These are phyloP conservation scores for Trypanosomatidae sp. DNA, from an alignment of 208 protist species.

Conservation along the genomic window DNA sequence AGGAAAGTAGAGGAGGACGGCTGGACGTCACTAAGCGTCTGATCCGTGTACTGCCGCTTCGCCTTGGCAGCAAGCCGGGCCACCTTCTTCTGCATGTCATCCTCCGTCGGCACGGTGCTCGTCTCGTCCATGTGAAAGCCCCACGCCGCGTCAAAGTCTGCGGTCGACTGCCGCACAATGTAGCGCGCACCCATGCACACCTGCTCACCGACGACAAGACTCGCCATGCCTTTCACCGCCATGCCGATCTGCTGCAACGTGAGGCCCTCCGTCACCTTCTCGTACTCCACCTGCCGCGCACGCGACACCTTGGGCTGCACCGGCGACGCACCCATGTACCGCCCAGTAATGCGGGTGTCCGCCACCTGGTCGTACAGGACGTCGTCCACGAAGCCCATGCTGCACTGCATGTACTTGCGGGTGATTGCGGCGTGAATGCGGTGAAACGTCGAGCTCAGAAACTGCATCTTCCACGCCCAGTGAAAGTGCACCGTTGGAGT, in stretches of 20 bases:
- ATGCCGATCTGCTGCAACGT: slow-evolving; percentile 77
- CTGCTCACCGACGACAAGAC: slow-evolving; percentile 69
- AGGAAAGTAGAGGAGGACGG: slow-evolving; percentile 27
- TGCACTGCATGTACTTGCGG: slow-evolving; percentile 51
- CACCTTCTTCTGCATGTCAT: slow-evolving; percentile 24
- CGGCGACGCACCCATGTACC: slow-evolving; percentile 20
- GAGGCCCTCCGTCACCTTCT: slow-evolving; percentile 47
- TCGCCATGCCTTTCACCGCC: slow-evolving; percentile 55
- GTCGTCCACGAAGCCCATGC: slow-evolving; percentile 82
- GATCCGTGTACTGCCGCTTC: slow-evolving; percentile 16
- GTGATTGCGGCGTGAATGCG: slow-evolving; percentile 66
- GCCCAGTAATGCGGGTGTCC: slow-evolving; percentile 33
- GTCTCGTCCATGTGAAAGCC: slow-evolving; percentile 80
- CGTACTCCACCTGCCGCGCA: slow-evolving; percentile 59
- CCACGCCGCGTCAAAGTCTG: slow-evolving; percentile 64
- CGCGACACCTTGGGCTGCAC: slow-evolving; percentile 37
- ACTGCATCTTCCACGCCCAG: slow-evolving; percentile 65
- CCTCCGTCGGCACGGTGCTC: slow-evolving; percentile 14
- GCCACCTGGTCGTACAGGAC: slow-evolving; percentile 57
- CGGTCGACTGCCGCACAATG: slow-evolving; percentile 61
- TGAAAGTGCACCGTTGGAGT: slow-evolving; percentile 68
- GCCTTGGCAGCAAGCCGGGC: slow-evolving; percentile 17
- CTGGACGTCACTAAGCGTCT: too few species aligned
- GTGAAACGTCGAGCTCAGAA: slow-evolving; percentile 60
- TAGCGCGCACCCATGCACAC: slow-evolving; percentile 86